Evolutionary conservation across 2,329 filamentous ascomycete genomes (phyloP), one percentile per base, ranked within the genome.

Genomic region (Aspergillus sp.): DNA sequence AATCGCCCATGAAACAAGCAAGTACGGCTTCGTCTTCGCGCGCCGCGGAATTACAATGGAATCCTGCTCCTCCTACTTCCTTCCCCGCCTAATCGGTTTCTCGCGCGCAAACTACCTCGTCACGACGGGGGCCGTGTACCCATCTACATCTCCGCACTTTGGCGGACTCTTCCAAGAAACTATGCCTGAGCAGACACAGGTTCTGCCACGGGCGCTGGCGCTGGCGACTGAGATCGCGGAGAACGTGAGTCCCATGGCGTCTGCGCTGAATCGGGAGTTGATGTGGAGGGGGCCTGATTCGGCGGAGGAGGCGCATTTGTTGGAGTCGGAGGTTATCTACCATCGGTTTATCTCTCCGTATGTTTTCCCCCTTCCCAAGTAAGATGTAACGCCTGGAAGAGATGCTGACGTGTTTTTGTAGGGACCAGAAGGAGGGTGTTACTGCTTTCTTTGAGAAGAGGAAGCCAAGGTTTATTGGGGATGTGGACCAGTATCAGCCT

Each of bases 1-100:
- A 47, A 77, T 89, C 64, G 85, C 80, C 46, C 86, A 84, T 66
- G 72, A 77, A 46, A 76, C 79, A 11, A 87, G 89, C 2, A 90
- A 89, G 71, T 84, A 92, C 64, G 90, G 90, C 56, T 91, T 92
- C 72, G 89, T 92, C 19, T 93, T 93, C 74, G 82, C 84, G 25
- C 84, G 89, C 28, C 83, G 90, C 48, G 90, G 90, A 1, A 82
- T 93, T 69, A 82, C 87, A 62, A 89, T 91, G 85, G 91, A 93
- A 76, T 89, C 88, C 0, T 89, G 85, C 71, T 87, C 84, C 54
- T 88, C 86, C 8, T 93, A 85, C 75, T 93, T 91, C 79, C 81
- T 93, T 41, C 90, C 90, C 2, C 84, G 88, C 0, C 80, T 92
- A 28, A 83, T 92, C 62, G 90, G 91, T 1, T 67, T 70, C 57